Evolutionary conservation across 768 basidiomycete species (phyloP).

Genomic region (Podaxis carcinomalis): DNA sequence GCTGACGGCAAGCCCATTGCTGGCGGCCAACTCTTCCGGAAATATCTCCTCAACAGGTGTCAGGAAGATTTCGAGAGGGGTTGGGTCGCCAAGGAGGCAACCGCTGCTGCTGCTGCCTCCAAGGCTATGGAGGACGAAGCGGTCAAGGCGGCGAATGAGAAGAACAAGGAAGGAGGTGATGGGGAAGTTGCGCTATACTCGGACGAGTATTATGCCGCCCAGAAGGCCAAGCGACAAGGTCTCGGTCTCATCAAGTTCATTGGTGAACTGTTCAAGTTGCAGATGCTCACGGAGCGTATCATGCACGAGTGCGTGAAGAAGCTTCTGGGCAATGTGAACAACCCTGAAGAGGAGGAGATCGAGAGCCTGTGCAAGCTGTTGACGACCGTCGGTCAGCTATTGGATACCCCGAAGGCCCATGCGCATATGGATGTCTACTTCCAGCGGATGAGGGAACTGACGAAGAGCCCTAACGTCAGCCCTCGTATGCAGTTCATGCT

Average conservation of each 20-base stretch:
- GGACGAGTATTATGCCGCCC: conserved; percentile 93
- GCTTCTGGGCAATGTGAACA: conserved; percentile 86
- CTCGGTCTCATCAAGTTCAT: conserved; percentile 98
- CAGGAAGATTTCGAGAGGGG: conserved; percentile 98
- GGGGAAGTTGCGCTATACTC: conserved; percentile 81
- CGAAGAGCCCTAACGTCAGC: conserved; percentile 68
- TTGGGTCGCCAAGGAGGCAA: conserved; percentile 85
- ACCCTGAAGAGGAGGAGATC: conserved; percentile 97
- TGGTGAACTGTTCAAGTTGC: conserved; percentile 97
- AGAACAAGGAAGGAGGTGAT: conserved; percentile 39
- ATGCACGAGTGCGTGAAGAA: conserved; percentile 99
- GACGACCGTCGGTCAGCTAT: conserved; percentile 77
- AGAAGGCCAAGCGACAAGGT: conserved; percentile 96
- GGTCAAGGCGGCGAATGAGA: conserved; percentile 62
- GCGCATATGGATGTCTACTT: conserved; percentile 94
- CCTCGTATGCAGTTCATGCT: conserved; percentile 95
- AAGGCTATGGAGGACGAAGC: conserved; percentile 88
- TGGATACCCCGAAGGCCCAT: conserved; percentile 79
- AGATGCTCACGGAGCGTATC: conserved; percentile 96
- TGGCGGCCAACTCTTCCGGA: conserved; percentile 93
- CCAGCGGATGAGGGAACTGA: conserved; percentile 80
- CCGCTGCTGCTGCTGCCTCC: conserved; percentile 79
- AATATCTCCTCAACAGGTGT: conserved; percentile 94
- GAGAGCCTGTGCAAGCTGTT: conserved; percentile 94
- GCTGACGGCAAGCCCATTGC: conserved; percentile 83